A percentile compares a stretch with the other conserved stretches of the same genome.
These are phyloP conservation scores for Ustilago hordei DNA, from an alignment of 1,284 basidiomycete species.

Conservation along the genomic window DNA sequence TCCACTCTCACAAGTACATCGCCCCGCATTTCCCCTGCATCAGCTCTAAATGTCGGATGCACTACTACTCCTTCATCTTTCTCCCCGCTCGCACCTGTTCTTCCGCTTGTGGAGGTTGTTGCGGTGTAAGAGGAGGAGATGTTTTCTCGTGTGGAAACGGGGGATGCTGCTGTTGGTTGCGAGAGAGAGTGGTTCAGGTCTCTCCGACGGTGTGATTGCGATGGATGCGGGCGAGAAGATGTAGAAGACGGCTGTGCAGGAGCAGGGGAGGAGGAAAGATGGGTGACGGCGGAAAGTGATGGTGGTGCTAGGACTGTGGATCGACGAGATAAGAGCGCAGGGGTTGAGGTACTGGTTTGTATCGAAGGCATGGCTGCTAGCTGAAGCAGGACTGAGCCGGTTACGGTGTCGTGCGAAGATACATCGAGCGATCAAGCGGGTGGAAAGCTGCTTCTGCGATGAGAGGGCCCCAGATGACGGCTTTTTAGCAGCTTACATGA, in stretches of 20 bases:
- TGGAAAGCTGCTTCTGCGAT: background rate
- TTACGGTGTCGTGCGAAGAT: background rate
- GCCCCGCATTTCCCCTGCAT: conserved; percentile 41
- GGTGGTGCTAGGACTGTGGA: conserved; percentile 32
- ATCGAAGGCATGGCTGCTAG: conserved; percentile 2
- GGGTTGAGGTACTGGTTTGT: conserved; percentile 3
- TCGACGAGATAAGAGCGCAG: conserved; percentile 31
- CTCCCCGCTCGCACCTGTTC: background rate
- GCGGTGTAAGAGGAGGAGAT: conserved; percentile 30
- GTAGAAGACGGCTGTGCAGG: background rate
- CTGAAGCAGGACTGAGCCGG: background rate
- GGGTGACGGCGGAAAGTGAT: conserved; percentile 30
- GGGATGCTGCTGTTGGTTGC: conserved; percentile 26
- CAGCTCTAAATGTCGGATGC: conserved; percentile 39
- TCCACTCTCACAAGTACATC: conserved; percentile 50
- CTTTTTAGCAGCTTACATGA: no score
- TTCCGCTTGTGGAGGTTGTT: background rate
- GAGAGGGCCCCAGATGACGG: background rate
- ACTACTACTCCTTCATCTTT: conserved; percentile 21
- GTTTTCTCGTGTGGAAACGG: conserved; percentile 33
- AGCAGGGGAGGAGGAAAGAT: conserved; percentile 18
- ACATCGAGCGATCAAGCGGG: background rate
- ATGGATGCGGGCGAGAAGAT: background rate
- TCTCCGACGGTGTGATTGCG: conserved; percentile 5
- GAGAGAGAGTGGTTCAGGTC: conserved; percentile 26